These are phyloP conservation scores for Geotrichum phurueaensis DNA, from an alignment of 1,139 yeast species.

Conservation along the genomic window DNA sequence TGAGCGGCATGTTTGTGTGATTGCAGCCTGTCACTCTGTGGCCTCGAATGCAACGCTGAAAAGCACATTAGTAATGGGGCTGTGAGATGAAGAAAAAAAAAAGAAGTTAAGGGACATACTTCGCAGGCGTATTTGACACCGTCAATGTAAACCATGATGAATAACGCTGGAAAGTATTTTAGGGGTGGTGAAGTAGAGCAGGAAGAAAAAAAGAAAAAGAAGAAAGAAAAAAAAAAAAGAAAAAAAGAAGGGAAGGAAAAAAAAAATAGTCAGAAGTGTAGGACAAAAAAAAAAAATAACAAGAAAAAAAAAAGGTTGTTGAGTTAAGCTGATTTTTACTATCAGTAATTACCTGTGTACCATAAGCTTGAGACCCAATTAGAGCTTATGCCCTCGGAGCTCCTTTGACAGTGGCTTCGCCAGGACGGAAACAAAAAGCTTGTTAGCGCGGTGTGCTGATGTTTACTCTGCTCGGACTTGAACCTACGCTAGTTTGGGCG, in stretches of 20 bases:
- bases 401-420: too few relatives aligned
- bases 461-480: too few relatives aligned
- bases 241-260: neutral
- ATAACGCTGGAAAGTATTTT: neutral
- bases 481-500: too few relatives aligned
- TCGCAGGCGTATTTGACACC: conserved; percentile 96
- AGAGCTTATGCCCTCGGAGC: too few relatives aligned
- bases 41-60: conserved; percentile 76
- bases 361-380: too few relatives aligned
- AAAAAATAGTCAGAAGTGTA: neutral
- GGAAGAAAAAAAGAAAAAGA: neutral
- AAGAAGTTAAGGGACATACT: conserved; percentile 18
- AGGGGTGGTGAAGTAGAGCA: neutral
- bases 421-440: too few relatives aligned
- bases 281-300: neutral
- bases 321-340: too few relatives aligned
- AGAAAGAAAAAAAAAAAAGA: neutral
- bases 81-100: neutral
- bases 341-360: too few relatives aligned
- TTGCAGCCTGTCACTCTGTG: conserved; percentile 91
- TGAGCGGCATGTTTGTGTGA: conserved; percentile 83
- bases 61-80: neutral
- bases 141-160: conserved; percentile 71
- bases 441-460: too few relatives aligned
- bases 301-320: neutral